These are phyloP conservation scores for Paecilomyces sp. DNA, from an alignment of 2,329 filamentous ascomycete species.

Conservation along the genomic window DNA sequence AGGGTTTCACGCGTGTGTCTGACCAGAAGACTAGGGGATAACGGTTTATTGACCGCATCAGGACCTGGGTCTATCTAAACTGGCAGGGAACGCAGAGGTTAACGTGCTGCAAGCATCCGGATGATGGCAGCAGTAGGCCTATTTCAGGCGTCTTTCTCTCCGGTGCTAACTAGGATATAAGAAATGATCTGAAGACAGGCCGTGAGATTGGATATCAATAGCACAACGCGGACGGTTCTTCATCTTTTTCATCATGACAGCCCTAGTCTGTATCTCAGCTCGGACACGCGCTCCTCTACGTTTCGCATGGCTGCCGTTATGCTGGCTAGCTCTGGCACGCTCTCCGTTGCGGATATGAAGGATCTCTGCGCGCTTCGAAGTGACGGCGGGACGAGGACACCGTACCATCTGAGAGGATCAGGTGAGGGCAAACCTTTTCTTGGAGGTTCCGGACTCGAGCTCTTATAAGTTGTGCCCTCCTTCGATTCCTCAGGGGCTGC, in stretches of 20 bases:
- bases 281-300: slow-evolving; percentile 32
- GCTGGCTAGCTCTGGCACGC: slow-evolving; percentile 30
- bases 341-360: slow-evolving; percentile 34
- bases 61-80: neutral
- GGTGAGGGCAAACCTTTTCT: slow-evolving; percentile 22
- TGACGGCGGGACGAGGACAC: slow-evolving; percentile 38
- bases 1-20: neutral
- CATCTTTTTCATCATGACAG: neutral
- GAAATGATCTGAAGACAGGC: neutral
- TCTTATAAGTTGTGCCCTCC: slow-evolving; percentile 1
- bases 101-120: neutral
- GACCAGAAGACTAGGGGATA: neutral
- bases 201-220: neutral
- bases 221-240: neutral
- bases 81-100: neutral
- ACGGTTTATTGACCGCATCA: neutral
- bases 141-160: neutral
- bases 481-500: slow-evolving; percentile 2
- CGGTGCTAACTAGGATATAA: neutral
- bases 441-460: slow-evolving; percentile 9
- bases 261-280: slow-evolving; percentile 19
- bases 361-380: slow-evolving; percentile 37
- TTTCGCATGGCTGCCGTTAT: slow-evolving; percentile 32
- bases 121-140: neutral
- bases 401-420: slow-evolving; percentile 44